Base-by-base conservation (phyloP, 208 protist species). In the Trypanosoma cruzi region DNA sequence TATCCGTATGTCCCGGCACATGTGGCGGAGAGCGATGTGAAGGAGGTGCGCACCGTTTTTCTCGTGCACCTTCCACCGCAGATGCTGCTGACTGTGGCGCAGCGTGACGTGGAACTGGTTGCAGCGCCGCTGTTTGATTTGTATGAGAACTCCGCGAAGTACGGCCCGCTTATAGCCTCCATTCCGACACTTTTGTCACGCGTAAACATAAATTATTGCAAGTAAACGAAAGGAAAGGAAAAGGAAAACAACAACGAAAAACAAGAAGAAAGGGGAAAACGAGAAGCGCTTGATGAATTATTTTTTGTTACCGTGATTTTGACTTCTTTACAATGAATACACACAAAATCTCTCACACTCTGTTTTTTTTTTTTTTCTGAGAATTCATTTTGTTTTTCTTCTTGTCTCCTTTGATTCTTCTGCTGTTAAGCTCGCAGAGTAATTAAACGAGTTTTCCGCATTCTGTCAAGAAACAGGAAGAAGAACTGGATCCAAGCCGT, bases 1-100 rank as follows among this genome's bases (percentile, higher is more conserved):
- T 98, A 98, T 70, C 95, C 95, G 16, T 98, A 98, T 82, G 70
- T 94, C 2, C 95, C 95, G 2, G 75, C 90, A 1, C 95, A 98
- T 73, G 81, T 97, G 20, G 76, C 92, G 4, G 70, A 85, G 29
- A 75, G 64, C 34, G 81, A 78, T 50, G 83, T 95, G 54, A 95
- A 90, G 73, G 93, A 97, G 70, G 66, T 90, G 28, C 88, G 86
- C 13, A 90, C 81, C 24, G 50, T 98, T n/a, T 95, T 92, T 72
- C 76, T 97, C 8, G 86, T 96, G 0, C 85, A 92, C 64, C 24
- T 96, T 20, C 81, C 88, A 60, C 79, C 86, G 13, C 81, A 79
- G 54, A 80, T 86, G 64, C 77, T 92, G 40, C 87, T 98, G 34
- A 85, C 80, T 16, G 64, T 96, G 37, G 57, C 80, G 26, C 80